These are phyloP conservation scores for Priceomyces carsonii DNA, from an alignment of 805 yeast genomes.

Conservation along the genomic window DNA sequence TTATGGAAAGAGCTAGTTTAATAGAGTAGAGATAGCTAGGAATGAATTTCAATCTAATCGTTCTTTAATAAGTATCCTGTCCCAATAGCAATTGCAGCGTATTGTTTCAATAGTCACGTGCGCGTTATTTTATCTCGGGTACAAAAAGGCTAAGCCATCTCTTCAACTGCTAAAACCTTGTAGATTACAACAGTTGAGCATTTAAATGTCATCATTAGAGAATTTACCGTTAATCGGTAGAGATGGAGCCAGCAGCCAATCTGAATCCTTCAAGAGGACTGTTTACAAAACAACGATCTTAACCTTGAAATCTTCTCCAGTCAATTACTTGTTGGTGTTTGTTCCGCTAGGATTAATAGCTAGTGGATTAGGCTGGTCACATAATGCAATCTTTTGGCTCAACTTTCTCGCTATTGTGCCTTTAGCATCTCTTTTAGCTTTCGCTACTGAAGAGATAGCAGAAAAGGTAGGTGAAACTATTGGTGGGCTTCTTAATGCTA, in stretches of 20 bases:
- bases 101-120: no score
- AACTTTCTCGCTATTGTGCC: slow-evolving; percentile 93
- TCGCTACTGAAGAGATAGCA: slow-evolving; percentile 90
- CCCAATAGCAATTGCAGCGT: no score
- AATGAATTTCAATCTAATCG: no score
- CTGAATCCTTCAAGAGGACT: slow-evolving; percentile 5
- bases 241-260: neutral
- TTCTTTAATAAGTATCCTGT: no score
- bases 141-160: no score
- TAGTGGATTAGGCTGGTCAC: slow-evolving; percentile 57
- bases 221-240: slow-evolving; percentile 11
- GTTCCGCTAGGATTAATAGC: slow-evolving; percentile 90
- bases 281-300: slow-evolving; percentile 17
- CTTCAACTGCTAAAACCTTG: no score
- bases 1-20: slow-evolving; percentile 50
- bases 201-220: slow-evolving; percentile 13
- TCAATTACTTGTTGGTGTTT: slow-evolving; percentile 73
- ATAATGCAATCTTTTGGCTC: slow-evolving; percentile 59
- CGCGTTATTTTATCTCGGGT: no score
- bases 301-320: slow-evolving; percentile 58
- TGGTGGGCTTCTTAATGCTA: slow-evolving; percentile 94
- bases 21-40: slow-evolving; percentile 1
- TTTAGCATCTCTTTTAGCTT: slow-evolving; percentile 85
- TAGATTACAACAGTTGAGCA: no score
- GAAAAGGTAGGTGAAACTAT: slow-evolving; percentile 86